Percentiles rank a stretch among this genome's conserved stretches.
Evolutionary conservation across 2,329 filamentous ascomycete species (phyloP).

Genomic region (Ciborinia camelliae): DNA sequence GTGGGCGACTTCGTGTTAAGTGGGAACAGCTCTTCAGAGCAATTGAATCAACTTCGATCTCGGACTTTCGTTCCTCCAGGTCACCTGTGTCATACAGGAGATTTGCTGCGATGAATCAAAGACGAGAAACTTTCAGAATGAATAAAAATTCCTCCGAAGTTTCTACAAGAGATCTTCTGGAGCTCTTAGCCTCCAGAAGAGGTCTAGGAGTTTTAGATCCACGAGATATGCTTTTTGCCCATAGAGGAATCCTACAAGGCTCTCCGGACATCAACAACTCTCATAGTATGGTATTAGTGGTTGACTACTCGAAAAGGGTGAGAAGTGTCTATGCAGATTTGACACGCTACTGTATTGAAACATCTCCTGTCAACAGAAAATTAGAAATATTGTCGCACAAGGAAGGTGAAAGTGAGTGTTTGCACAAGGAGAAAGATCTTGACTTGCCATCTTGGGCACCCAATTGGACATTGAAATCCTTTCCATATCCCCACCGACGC

Average conservation of each 20-base stretch:
- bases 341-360: not conserved
- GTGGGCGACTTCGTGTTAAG: not conserved
- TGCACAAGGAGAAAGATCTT: not conserved
- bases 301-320: not conserved
- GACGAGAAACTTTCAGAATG: no score
- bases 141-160: not conserved
- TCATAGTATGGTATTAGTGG: not conserved
- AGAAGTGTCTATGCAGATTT: not conserved
- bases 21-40: not conserved
- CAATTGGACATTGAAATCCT: not conserved
- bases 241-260: not conserved
- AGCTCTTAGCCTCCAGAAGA: not conserved
- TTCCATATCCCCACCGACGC: not conserved
- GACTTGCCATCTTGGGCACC: not conserved
- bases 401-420: not conserved
- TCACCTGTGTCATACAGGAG: fast-evolving
- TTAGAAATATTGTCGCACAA: not conserved
- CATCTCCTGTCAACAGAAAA: not conserved
- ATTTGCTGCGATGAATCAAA: not conserved
- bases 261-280: no score
- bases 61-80: no score
- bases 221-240: not conserved
- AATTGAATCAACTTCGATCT: fast-evolving
- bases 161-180: not conserved
- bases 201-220: not conserved